phyloP scores from a whole-genome alignment of 441 rosid species.

The Codiaeum variegatum region DNA sequence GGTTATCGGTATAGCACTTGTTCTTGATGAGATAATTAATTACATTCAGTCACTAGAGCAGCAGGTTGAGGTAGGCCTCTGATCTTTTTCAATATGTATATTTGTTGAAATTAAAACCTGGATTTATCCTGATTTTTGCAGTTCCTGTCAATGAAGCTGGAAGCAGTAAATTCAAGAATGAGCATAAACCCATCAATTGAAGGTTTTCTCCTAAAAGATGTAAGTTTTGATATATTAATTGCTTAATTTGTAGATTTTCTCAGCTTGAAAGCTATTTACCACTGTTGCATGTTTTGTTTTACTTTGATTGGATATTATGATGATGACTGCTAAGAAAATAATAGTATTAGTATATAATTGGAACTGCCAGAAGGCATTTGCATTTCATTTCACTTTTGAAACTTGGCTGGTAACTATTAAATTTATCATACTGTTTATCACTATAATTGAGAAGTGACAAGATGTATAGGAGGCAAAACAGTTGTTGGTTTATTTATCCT shows the following conservation, averaged over 20 bases:
- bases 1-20: conserved; percentile 89
- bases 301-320: neutral
- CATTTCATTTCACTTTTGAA: neutral
- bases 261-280: neutral
- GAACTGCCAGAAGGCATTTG: neutral
- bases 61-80: conserved; percentile 69
- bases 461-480: neutral
- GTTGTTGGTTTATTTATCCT: neutral
- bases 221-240: conserved; percentile 27
- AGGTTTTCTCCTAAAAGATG: conserved; percentile 65
- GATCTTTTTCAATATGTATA: conserved; percentile 40
- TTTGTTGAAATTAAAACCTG: neutral
- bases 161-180: conserved; percentile 65
- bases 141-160: conserved; percentile 89
- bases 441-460: neutral
- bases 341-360: neutral
- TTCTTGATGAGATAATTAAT: conserved; percentile 85
- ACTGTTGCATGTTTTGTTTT: neutral
- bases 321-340: neutral
- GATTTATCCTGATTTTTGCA: conserved; percentile 24
- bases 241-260: neutral
- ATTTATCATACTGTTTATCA: no score
- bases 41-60: conserved; percentile 73
- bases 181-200: conserved; percentile 43
- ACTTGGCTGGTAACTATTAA: neutral